Base-by-base conservation (phyloP, 768 basidiomycete genomes). In the Agaricus bisporus region DNA sequence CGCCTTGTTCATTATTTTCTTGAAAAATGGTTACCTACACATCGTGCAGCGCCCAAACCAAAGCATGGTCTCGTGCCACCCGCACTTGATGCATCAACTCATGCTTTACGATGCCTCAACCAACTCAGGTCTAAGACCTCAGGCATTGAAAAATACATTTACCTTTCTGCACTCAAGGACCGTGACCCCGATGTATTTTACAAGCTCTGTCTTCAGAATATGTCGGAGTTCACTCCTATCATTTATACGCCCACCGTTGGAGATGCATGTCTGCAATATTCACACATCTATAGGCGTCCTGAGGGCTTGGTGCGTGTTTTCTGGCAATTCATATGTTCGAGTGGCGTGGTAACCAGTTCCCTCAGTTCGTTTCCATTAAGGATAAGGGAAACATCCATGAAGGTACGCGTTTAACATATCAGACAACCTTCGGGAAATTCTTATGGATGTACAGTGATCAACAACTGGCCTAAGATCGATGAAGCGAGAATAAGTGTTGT, bases 231-330 rank as follows among this genome's bases (percentile, higher is more conserved):
- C 73, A 74, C 76, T 61, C 92, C 93, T 12, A 76, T 94, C 41
- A 91, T 95, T 51, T 95, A 95, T 66, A 95, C 93, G 0, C 93
- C 93, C 0, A 91, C 89, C 12, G 91, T 95, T 26, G 93, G 93
- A 22, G 91, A 95, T 61, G 93, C 92, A 3, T 94, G 91, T 64
- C 65, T 90, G 59, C 85, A 90, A 62, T 93, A 81, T 71, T 88
- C 85, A 18, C 81, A 86, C 56, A 91, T 85, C 58, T 91, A 84
- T 65, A 74, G 86, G 58, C 76, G 79, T 38, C 82, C 88, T 0
- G 88, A 91, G 64, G 88, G 88, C 41, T 67, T 86, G 66, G 80
- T 93, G 59, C 49, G 75, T 68, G 58, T 57, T 36, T 49, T 36
- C 26, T 20, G 17, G 14, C 26, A 28, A 22, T 54, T 41, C 44